These are phyloP conservation scores for Gyromitra esculenta DNA, from an alignment of 2,329 filamentous ascomycete genomes.

Conservation along the genomic window DNA sequence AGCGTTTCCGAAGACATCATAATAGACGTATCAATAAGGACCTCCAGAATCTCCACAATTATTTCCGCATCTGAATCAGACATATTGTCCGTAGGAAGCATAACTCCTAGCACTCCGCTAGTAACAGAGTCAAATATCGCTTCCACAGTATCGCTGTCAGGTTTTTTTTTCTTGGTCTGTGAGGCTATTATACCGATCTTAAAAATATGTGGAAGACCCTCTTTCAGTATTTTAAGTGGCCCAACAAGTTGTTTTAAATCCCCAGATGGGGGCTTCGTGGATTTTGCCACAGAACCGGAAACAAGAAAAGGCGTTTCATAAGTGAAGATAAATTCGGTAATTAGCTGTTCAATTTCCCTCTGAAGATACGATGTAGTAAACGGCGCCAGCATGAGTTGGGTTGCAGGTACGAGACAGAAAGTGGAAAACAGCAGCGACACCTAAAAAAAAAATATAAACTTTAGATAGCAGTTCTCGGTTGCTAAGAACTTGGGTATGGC, in stretches of 20 bases:
- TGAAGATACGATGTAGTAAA: slow-evolving; percentile 12
- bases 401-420: slow-evolving; percentile 49
- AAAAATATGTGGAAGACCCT: slow-evolving; percentile 37
- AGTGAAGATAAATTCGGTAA: slow-evolving; percentile 53
- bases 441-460: slow-evolving; percentile 23
- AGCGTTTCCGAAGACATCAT: slow-evolving; percentile 42
- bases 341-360: slow-evolving; percentile 38
- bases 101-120: not conserved
- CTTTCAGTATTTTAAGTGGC: slow-evolving; percentile 31
- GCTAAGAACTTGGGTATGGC: not conserved
- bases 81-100: not conserved
- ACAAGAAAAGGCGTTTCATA: slow-evolving; percentile 32
- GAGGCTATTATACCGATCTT: slow-evolving; percentile 38
- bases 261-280: slow-evolving; percentile 32
- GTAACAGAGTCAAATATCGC: slow-evolving; percentile 38
- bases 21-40: slow-evolving; percentile 38
- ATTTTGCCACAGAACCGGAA: slow-evolving; percentile 13
- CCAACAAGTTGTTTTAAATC: slow-evolving; percentile 43
- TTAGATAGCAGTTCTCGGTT: not conserved
- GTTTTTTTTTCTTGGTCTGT: slow-evolving; percentile 26
- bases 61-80: slow-evolving; percentile 36
- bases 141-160: slow-evolving; percentile 40
- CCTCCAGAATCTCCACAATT: slow-evolving; percentile 29
- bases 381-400: slow-evolving; percentile 36
- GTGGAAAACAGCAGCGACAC: slow-evolving; percentile 52